Evolutionary conservation across 73 alveolate species (phyloP).

Genomic region (Diophrys appendiculata): DNA sequence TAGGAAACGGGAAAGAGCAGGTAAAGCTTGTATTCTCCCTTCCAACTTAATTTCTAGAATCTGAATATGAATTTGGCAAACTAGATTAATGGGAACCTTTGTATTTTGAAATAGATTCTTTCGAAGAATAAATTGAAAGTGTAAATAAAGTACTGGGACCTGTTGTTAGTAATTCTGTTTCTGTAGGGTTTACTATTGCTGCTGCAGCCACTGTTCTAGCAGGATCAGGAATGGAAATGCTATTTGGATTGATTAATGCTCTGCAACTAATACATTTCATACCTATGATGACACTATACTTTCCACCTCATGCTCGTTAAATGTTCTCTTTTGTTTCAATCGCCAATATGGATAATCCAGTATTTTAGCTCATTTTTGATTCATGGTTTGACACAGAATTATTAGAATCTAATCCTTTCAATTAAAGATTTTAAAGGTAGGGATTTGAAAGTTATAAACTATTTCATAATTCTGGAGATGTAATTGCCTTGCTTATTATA

Average conservation of each 20-base stretch:
- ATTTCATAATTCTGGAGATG: too few relatives aligned
- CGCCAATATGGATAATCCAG: conserved; percentile 2
- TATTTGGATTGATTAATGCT: conserved; percentile 13
- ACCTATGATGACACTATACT: conserved; percentile 19
- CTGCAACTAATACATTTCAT: conserved; percentile 13
- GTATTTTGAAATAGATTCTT: neutral
- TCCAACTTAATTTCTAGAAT: too few relatives aligned
- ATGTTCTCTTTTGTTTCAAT: conserved; percentile 9
- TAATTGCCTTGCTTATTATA: too few relatives aligned
- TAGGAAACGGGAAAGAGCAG: too few relatives aligned
- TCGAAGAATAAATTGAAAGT: neutral
- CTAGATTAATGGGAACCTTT: neutral
- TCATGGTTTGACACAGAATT: neutral
- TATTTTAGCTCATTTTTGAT: neutral
- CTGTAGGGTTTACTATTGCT: neutral
- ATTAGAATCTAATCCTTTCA: neutral
- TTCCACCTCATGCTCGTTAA: conserved; percentile 6
- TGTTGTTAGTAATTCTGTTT: neutral
- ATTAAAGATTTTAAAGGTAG: neutral
- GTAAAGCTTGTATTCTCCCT: too few relatives aligned
- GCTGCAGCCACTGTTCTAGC: neutral
- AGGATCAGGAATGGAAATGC: neutral
- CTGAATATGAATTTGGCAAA: neutral
- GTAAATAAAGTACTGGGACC: neutral
- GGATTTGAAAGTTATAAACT: neutral